Conservation (phyloP, 805 yeast genomes). For the Priceomyces medius region DNA sequence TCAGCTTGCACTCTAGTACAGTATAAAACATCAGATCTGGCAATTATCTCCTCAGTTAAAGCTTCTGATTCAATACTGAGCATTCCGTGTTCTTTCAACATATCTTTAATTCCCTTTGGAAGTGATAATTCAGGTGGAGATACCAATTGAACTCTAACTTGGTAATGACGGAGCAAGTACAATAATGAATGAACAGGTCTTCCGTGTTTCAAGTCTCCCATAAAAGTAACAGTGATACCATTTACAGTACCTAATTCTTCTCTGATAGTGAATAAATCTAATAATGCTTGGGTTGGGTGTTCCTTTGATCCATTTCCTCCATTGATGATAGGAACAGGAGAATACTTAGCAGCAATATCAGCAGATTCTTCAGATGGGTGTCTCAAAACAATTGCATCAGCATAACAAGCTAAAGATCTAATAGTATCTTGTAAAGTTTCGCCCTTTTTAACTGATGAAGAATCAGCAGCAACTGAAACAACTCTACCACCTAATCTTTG, state of each 20-base stretch:
- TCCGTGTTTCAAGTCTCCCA: conserved; percentile 98
- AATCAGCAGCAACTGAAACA: conserved; percentile 76
- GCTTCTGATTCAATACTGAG: conserved; percentile 69
- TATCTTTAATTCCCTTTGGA: conserved; percentile 71
- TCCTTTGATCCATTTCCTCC: conserved; percentile 98
- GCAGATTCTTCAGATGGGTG: conserved; percentile 94
- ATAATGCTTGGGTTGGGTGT: conserved; percentile 98
- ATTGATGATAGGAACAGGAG: conserved; percentile 94
- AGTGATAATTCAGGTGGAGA: conserved; percentile 84
- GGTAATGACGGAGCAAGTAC: conserved; percentile 85
- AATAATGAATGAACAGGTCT: conserved; percentile 98
- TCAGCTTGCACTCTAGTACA: conserved; percentile 98
- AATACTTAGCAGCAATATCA: conserved; percentile 90
- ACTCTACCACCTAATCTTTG: conserved; percentile 99
- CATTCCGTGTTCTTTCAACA: conserved; percentile 67
- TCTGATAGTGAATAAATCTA: conserved; percentile 96
- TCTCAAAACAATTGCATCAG: conserved; percentile 96
- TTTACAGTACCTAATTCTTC: conserved; percentile 98
- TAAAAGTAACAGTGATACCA: conserved; percentile 95
- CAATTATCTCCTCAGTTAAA: conserved; percentile 80
- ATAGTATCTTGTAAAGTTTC: conserved; percentile 97
- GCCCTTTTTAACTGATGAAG: conserved; percentile 97
- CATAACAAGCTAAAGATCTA: conserved; percentile 89
- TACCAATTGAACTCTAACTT: conserved; percentile 88
- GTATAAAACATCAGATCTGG: conserved; percentile 91